Base-by-base conservation (phyloP, 169 alveolate genomes). In the Plasmodium berghei region DNA sequence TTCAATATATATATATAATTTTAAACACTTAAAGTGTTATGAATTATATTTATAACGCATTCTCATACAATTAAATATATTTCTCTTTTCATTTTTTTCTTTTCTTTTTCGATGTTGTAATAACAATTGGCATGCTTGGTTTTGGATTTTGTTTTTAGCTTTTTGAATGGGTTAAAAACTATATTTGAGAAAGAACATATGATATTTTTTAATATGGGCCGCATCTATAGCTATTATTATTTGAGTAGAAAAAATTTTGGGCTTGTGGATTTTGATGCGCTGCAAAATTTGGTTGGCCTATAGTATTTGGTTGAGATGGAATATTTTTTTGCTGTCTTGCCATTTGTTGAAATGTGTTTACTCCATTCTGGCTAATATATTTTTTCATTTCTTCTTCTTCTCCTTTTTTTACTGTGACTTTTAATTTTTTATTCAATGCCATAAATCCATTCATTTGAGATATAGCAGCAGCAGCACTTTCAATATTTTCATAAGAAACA, bases 381-480 rank as follows among this genome's bases (percentile, higher is more conserved):
- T 72, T 73, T 69, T 87, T 92, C 93, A 91, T 87, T 69, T 75
- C 92, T 14, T 93, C 95, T 54, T 96, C 98, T 59, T 96, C 98
- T 16, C 98, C 98, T 87, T 96, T 95, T 86, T 96, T 96, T 40
- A 96, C 89, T 6, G 97, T 67, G 28, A 96, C 98, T 89, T 95
- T 95, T 64, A 96, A 96, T 45, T 95, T 87, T 92, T 96, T 96
- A 42, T 95, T 95, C 55, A 93, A 87, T 26, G 96, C 96, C 52
- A 93, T 72, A 90, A 95, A 96, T 80, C 98, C 98, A 75, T 96
- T 96, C 97, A 96, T 96, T 54, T 94, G 92, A 42, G 94, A 93
- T 46, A 96, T 96, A 18, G 98, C 98, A 73, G 96, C 95, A 0
- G 97, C 97, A 9, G 98, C 98, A 34, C 97, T 85, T 62, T 94